These are phyloP conservation scores for Agrostemma githago DNA, from an alignment of 148 eudicot species.

Conservation along the genomic window DNA sequence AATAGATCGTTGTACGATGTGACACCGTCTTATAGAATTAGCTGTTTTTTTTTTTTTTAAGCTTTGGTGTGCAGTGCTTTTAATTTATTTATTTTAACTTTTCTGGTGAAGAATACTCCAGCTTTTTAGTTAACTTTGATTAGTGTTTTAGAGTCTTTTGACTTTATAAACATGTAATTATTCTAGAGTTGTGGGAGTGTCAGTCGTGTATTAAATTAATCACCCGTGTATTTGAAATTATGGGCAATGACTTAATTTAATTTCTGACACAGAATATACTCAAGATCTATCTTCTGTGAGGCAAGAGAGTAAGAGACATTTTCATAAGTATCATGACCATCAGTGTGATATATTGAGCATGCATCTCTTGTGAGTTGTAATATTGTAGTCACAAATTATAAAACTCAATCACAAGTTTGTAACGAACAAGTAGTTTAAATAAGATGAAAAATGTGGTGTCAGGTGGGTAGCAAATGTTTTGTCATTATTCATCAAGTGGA, in stretches of 20 bases:
- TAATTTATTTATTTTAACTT: background rate
- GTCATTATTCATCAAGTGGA: background rate
- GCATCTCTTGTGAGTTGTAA: too few relatives aligned
- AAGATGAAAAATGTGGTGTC: too few relatives aligned
- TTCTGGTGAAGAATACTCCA: background rate
- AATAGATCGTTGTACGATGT: too few relatives aligned
- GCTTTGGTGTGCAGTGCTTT: background rate
- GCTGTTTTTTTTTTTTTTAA: background rate
- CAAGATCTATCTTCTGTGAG: background rate
- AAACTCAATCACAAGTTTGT: too few relatives aligned
- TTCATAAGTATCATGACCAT: background rate
- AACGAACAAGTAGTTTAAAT: too few relatives aligned
- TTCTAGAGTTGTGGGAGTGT: slow-evolving; percentile 17
- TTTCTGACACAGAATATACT: slow-evolving; percentile 30
- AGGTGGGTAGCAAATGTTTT: too few relatives aligned
- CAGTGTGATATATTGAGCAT: too few relatives aligned
- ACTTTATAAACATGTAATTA: slow-evolving; percentile 13
- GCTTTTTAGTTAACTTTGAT: slow-evolving; percentile 7
- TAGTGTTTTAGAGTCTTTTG: slow-evolving; percentile 12
- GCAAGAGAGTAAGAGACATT: background rate
- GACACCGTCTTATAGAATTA: too few relatives aligned
- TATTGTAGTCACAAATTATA: too few relatives aligned
- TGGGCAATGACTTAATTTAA: background rate
- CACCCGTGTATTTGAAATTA: background rate
- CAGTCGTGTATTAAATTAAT: background rate